Evolutionary conservation across 306 rosid species (phyloP).

Genomic region (Vicia sativa): DNA sequence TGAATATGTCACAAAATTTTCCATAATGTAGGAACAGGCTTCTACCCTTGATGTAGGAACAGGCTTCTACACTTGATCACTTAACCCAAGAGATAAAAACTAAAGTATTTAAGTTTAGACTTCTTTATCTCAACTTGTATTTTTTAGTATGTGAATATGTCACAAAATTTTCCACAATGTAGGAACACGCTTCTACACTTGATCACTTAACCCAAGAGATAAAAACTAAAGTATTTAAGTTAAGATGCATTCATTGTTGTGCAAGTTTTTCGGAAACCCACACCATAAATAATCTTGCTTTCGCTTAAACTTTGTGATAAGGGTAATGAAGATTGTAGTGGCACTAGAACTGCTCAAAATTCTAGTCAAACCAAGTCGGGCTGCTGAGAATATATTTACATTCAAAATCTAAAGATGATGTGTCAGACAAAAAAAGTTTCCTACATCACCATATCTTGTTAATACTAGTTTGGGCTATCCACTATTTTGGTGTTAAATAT

Average conservation of each 20-base stretch:
- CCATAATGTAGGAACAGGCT: slow-evolving; percentile 5
- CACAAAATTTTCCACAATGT: slow-evolving; percentile 12
- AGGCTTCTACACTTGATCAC: slow-evolving; percentile 4
- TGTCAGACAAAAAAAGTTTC: no score
- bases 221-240: background rate
- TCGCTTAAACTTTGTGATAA: no score
- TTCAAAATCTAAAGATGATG: no score
- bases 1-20: slow-evolving; percentile 6
- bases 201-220: background rate
- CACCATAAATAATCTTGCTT: no score
- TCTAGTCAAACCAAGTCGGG: no score
- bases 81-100: background rate
- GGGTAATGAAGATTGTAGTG: no score
- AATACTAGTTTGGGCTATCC: no score
- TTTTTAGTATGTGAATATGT: background rate
- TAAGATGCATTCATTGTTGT: slow-evolving; percentile 18
- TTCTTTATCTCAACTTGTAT: slow-evolving; percentile 1
- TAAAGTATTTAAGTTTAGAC: slow-evolving; percentile 1
- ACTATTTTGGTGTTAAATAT: no score
- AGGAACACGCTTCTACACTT: background rate
- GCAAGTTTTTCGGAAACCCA: background rate
- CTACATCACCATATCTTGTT: no score
- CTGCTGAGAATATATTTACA: no score
- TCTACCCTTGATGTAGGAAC: no score
- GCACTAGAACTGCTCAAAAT: no score